phyloP scores from a whole-genome alignment of 371 early-diverging fungal genomes.

The Mucor irregularis region DNA sequence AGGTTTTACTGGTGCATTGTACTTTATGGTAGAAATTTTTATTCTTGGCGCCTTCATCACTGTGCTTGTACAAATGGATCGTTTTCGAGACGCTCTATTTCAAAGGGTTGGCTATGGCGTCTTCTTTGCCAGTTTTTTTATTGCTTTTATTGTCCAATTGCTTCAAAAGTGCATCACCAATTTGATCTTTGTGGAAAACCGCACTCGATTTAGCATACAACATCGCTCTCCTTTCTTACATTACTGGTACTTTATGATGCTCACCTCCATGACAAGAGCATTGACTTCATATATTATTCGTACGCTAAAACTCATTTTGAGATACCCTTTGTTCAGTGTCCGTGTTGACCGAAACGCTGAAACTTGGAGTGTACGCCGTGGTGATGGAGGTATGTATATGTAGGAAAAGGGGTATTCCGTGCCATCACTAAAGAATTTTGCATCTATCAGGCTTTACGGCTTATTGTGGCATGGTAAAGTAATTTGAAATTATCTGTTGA shows the following conservation, averaged over 20 bases:
- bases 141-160: conserved; percentile 44
- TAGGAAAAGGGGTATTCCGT: too few relatives aligned
- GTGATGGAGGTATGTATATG: conserved; percentile 47
- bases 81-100: conserved; percentile 31
- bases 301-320: conserved; percentile 35
- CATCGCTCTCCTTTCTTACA: conserved; percentile 46
- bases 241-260: conserved; percentile 56
- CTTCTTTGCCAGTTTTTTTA: conserved; percentile 48
- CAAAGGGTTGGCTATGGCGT: conserved; percentile 39
- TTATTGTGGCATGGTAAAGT: conserved; percentile 52
- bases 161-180: conserved; percentile 46
- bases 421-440: too few relatives aligned
- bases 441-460: conserved; percentile 38
- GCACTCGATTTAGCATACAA: conserved; percentile 33
- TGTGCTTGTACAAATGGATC: conserved; percentile 33
- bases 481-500: neutral
- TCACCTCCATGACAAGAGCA: conserved; percentile 51
- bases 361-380: conserved; percentile 55
- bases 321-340: conserved; percentile 49
- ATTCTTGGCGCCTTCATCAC: conserved; percentile 38
- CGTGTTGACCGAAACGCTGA: conserved; percentile 54
- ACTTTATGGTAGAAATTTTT: conserved; percentile 43
- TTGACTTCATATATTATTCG: conserved; percentile 52
- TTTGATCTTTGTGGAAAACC: conserved; percentile 37
- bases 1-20: conserved; percentile 52